These are phyloP conservation scores for Daldinia sp. DNA, from an alignment of 2,329 filamentous ascomycete species.

Conservation along the genomic window DNA sequence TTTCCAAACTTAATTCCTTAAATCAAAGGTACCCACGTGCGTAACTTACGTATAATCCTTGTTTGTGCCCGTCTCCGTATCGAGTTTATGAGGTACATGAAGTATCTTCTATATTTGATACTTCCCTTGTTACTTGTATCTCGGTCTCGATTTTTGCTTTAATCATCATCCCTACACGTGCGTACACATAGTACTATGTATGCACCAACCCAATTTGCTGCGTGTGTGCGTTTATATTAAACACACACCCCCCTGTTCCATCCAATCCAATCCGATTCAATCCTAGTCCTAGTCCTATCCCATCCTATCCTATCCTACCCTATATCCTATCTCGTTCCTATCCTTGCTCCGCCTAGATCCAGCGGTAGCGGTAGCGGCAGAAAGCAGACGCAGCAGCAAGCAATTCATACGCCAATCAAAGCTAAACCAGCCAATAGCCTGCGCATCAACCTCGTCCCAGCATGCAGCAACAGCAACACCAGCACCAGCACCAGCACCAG, in stretches of 20 bases:
- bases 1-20: background rate
- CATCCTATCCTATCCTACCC: background rate
- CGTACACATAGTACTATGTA: background rate
- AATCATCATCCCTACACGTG: slow-evolving; percentile 8
- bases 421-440: background rate
- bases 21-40: slow-evolving; percentile 6
- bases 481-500: slow-evolving; percentile 10
- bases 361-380: background rate
- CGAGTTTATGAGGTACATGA: background rate
- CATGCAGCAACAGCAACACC: slow-evolving; percentile 11
- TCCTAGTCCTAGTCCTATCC: no score
- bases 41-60: background rate
- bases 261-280: background rate
- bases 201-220: slow-evolving; percentile 15
- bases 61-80: background rate
- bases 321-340: background rate
- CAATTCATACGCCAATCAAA: slow-evolving; percentile 3
- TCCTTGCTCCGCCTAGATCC: slow-evolving; percentile 11
- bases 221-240: slow-evolving; percentile 21
- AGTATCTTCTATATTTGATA: slow-evolving; percentile 15
- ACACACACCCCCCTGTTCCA: slow-evolving; percentile 1
- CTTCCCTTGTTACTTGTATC: slow-evolving; percentile 14
- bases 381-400: background rate
- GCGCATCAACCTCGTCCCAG: no score
- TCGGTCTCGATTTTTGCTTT: slow-evolving; percentile 15